phyloP scores from a whole-genome alignment of 164 flowering plant genomes.

The Echeveria elegans region DNA sequence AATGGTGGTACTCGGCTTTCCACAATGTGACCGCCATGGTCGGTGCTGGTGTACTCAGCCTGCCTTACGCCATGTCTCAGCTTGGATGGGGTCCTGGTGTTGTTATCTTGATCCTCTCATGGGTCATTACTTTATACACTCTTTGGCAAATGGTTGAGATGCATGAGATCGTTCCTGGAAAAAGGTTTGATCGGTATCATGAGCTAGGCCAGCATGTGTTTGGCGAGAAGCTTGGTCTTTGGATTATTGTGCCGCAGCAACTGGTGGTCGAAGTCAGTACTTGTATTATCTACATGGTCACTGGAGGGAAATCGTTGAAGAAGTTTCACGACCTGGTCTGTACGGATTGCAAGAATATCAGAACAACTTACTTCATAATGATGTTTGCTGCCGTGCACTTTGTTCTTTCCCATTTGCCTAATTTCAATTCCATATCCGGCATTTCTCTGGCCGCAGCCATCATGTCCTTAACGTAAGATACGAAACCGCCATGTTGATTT shows the following conservation, averaged over 20 bases:
- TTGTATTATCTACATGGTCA: not conserved
- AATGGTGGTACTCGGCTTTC: too few relatives aligned
- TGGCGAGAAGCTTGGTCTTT: not conserved
- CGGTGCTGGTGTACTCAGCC: too few relatives aligned
- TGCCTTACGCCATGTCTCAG: too few relatives aligned
- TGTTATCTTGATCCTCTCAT: not conserved
- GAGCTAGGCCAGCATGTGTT: not conserved
- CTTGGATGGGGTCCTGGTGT: not conserved
- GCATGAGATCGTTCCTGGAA: not conserved
- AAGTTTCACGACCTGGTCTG: not conserved
- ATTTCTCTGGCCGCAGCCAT: not conserved
- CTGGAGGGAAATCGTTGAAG: not conserved
- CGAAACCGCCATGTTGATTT: too few relatives aligned
- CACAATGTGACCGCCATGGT: too few relatives aligned
- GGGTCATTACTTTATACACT: not conserved
- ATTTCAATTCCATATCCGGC: not conserved
- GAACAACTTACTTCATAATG: not conserved
- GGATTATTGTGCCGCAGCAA: not conserved
- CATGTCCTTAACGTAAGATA: not conserved
- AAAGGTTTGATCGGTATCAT: not conserved
- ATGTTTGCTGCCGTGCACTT: not conserved
- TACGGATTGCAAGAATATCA: not conserved
- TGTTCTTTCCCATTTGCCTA: not conserved
- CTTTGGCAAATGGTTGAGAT: slow-evolving; percentile 3
- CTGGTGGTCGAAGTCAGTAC: not conserved